Conservation (phyloP, 495 filamentous ascomycete genomes). For the Coniosporium apollinis region DNA sequence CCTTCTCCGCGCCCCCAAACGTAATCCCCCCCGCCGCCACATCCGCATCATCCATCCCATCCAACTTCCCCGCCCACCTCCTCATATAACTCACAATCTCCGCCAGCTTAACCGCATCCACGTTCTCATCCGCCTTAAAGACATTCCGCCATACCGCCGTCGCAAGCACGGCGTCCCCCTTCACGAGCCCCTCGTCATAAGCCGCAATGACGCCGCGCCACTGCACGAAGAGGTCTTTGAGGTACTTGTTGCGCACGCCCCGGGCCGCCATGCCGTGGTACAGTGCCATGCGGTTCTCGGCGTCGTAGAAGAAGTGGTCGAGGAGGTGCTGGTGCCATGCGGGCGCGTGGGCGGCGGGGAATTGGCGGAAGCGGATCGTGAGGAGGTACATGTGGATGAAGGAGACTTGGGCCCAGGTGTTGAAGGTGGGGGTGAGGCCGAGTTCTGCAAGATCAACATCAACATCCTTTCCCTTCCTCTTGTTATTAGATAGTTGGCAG, state of each 20-base stretch:
- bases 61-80: constrained; percentile 42
- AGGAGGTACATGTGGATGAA: constrained; percentile 92
- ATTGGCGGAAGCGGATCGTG: constrained; percentile 64
- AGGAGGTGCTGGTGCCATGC: constrained; percentile 61
- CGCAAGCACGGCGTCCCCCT: constrained; percentile 71
- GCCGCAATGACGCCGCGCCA: constrained; percentile 72
- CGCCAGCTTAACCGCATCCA: constrained; percentile 55
- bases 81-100: constrained; percentile 68
- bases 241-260: constrained; percentile 57
- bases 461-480: background rate
- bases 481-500: background rate
- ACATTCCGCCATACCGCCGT: constrained; percentile 88
- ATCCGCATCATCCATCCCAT: constrained; percentile 43
- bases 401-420: constrained; percentile 86
- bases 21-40: constrained; percentile 19
- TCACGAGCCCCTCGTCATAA: constrained; percentile 75
- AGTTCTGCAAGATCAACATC: constrained; percentile 22
- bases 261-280: constrained; percentile 50
- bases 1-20: constrained; percentile 24
- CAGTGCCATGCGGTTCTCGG: constrained; percentile 70
- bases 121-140: constrained; percentile 55
- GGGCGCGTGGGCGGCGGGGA: constrained; percentile 42
- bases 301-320: constrained; percentile 86
- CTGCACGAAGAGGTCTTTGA: constrained; percentile 83
- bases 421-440: constrained; percentile 66